Evolutionary conservation across 2,329 filamentous ascomycete genomes (phyloP), one percentile per base, ranked within the genome.

Genomic region (Aspergillus puulaauensis): DNA sequence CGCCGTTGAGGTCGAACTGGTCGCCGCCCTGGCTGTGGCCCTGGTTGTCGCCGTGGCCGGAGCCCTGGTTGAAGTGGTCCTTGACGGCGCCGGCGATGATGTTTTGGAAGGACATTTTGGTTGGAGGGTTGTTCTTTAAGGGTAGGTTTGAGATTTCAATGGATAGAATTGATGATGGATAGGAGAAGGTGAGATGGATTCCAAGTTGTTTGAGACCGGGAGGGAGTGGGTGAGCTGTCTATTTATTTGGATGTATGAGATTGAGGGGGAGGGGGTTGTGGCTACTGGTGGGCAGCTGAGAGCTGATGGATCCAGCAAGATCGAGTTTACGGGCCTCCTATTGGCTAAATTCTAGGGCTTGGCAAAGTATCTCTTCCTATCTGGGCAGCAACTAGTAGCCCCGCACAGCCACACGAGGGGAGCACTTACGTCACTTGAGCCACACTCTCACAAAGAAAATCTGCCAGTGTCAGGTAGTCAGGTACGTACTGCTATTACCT

Each of bases 1-100:
- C 85, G 50, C 78, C 77, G 48, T 76, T 78, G 68, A 83, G 79
- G 64, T 87, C 83, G 62, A 83, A 77, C 60, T 58, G 49, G 44
- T 54, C 31, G 39, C 45, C 23, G 47, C 52, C 43, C 12, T 52
- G 37, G 24, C 58, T 54, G 50, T 56, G 35, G 46, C 51, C 27
- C 12, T 52, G 37, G 24, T 58, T 54, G 50, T 56, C 40, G 46
- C 51, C 27, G 48, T 27, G 24, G 24, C 27, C 3, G 27, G 27
- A 31, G 27, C 54, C 49, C n/a, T 51, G 43, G 37, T 53, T 40
- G 49, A 63, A 41, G 48, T 60, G 57, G 44, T 56, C 31, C 53
- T 65, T 56, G 41, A 61, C 44, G 21, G 54, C 57, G 35, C 48
- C 58, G 51, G 45, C 52, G 59, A 66, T 52, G n/a, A 66, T 39